Evolutionary conservation across 768 basidiomycete genomes (phyloP).

Genomic region (Cystobasidium ongulense): DNA sequence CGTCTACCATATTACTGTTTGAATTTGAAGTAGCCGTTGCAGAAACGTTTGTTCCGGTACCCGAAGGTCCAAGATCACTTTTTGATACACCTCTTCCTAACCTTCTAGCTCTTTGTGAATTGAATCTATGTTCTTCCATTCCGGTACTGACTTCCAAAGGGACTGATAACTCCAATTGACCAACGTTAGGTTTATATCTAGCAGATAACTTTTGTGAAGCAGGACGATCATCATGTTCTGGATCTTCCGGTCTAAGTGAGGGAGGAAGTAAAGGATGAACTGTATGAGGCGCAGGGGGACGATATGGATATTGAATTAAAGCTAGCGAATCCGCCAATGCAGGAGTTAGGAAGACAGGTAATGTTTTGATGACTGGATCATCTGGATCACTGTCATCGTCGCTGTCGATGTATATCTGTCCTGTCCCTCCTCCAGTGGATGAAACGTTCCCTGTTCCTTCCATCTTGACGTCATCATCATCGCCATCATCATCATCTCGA

Average conservation of each 20-base stretch:
- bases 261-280: constrained; percentile 40
- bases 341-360: constrained; percentile 43
- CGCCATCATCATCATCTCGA: background rate
- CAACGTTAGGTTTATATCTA: constrained; percentile 39
- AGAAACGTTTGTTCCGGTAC: background rate
- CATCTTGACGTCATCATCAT: background rate
- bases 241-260: constrained; percentile 34
- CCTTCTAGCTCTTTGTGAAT: constrained; percentile 36
- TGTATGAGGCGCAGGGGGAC: constrained; percentile 38
- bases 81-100: constrained; percentile 35
- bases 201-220: constrained; percentile 32
- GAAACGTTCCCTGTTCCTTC: background rate
- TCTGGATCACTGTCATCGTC: constrained; percentile 33
- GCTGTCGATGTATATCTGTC: background rate
- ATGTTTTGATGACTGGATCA: constrained; percentile 38
- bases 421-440: background rate
- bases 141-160: constrained; percentile 37
- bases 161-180: constrained; percentile 41
- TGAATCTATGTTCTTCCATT: constrained; percentile 36
- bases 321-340: constrained; percentile 38
- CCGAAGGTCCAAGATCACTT: constrained; percentile 15
- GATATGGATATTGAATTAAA: constrained; percentile 43
- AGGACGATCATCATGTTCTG: constrained; percentile 19
- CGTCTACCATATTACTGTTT: constrained; percentile 9
- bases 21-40: constrained; percentile 19